Base-by-base conservation (phyloP, 768 basidiomycete genomes). In the Kwoniella sp. region DNA sequence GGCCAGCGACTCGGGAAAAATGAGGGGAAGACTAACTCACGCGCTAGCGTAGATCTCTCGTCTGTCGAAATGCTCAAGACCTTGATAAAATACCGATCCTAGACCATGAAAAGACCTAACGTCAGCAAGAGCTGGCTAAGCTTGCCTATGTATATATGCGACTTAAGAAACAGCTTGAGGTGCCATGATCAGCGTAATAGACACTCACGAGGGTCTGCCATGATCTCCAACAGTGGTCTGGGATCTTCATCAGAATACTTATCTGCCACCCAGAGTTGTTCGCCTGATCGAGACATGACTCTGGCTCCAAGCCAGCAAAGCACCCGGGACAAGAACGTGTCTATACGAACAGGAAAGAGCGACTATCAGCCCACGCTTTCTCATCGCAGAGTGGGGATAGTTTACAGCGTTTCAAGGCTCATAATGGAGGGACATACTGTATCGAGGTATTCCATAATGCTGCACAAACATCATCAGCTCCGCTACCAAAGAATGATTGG, bases 381-480 rank as follows among this genome's bases (percentile, higher is more conserved):
- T n/a, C n/a, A n/a, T n/a, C n/a, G n/a, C n/a, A n/a, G n/a, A n/a
- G n/a, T n/a, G n/a, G n/a, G n/a, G n/a, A n/a, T n/a, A n/a, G n/a
- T n/a, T n/a, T n/a, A n/a, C n/a, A n/a, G n/a, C n/a, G n/a, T n/a
- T n/a, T n/a, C n/a, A n/a, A 33, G 33, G 13, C 13, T 13, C 19
- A 19, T 54, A 13, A 52, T n/a, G n/a, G 33, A 21, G 5, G 21
- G 9, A 56, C 70, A 19, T 25, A 72, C 74, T 73, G 60, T 76
- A 76, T 17, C 62, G 50, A 1, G 74, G 71, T n/a, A 76, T 69
- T 8, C 74, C 74, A 52, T 71, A 57, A 56, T 75, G 71, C 68
- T 74, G 25, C 27, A 15, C 5, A 13, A 33, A 13, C 13, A 13
- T 33, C 21, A 22, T 25, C 46, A 33, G 33, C 33, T 33, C 33